Evolutionary conservation across 2,329 filamentous ascomycete species (phyloP), one percentile per base, ranked within the genome.

Genomic region (Colletotrichum melonis): DNA sequence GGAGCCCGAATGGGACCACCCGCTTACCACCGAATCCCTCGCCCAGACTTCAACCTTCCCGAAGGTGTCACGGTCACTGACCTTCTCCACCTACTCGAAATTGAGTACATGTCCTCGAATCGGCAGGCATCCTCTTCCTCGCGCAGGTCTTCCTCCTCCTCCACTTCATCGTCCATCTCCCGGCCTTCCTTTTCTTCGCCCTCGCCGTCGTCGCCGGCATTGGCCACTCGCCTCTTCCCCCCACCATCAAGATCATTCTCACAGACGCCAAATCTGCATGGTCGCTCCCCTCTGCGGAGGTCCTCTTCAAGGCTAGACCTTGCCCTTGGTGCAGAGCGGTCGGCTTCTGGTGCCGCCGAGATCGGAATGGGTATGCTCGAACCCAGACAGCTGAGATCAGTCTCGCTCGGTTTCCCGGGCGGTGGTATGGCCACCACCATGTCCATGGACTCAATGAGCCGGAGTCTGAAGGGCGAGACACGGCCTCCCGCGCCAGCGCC

Each of bases 291-390:
- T 19, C 55, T 73, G 7, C 67, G 71, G 2, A 59, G 60, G 11
- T 56, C 65, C 38, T 62, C 71, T 0, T 73, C 71, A 4, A 55
- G 71, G 5, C 12, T 73, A 32, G 67, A 73, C 14, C 70, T 73
- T 62, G 68, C 60, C 14, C 60, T 73, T 7, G 71, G 70, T 8
- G 71, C 68, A 11, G 71, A 73, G 24, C 71, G 67, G 16, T 65
- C 63, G 19, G 71, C 62, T 16, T 66, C 67, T 6, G 67, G 71
- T 9, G 60, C 62, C 4, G 60, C 65, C 24, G 67, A 73, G 60
- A 66, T 73, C 1, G 71, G 71, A 4, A 22, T 73, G 55, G 56
- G 67, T 12, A 71, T 73, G 71, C 71, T 73, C 3, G 71, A 73
- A 28, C 71, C 71, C 4, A 46, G 71, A 8, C 60, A 63, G 46